These are phyloP conservation scores for Geotrichum ghanense DNA, from an alignment of 805 yeast genomes.

Conservation along the genomic window DNA sequence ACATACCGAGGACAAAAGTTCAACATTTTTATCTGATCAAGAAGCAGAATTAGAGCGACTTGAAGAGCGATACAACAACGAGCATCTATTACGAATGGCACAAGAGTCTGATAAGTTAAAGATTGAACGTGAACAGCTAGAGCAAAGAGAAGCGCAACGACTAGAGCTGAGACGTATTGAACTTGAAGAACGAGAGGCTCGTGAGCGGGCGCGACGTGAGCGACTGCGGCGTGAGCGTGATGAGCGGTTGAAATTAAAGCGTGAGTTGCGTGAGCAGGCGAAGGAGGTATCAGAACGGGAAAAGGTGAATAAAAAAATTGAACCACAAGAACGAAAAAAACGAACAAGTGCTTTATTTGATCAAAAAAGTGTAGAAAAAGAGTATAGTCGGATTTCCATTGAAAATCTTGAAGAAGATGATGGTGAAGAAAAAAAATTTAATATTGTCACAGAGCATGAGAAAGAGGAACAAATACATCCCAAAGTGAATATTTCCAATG, in stretches of 20 bases:
- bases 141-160: background rate
- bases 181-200: background rate
- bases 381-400: too few relatives aligned
- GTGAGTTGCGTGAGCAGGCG: background rate
- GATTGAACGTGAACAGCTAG: background rate
- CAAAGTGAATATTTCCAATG: too few relatives aligned
- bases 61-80: background rate
- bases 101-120: background rate
- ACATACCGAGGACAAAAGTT: background rate
- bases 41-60: background rate
- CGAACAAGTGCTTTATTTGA: too few relatives aligned
- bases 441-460: background rate
- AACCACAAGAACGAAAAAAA: too few relatives aligned
- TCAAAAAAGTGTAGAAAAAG: too few relatives aligned
- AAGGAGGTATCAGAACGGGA: background rate
- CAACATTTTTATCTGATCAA: background rate
- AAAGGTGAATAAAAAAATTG: background rate
- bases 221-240: background rate
- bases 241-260: background rate
- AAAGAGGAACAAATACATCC: background rate
- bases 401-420: background rate
- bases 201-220: background rate
- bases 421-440: background rate
- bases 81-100: background rate
- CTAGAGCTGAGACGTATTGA: background rate